phyloP scores from a whole-genome alignment of 371 early-diverging fungal genomes.

The Rhizomucor miehei region DNA sequence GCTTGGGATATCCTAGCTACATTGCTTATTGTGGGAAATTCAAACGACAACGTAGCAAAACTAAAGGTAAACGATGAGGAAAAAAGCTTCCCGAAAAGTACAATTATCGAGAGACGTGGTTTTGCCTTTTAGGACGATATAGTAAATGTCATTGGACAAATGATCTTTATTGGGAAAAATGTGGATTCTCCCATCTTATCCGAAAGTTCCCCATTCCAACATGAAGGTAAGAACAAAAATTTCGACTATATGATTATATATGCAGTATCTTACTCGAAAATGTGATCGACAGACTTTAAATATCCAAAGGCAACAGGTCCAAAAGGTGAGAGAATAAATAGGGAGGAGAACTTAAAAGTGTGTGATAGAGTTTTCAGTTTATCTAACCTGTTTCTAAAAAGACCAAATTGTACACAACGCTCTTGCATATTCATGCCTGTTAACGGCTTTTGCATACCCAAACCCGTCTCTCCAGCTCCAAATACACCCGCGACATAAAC shows the following conservation, averaged over 20 bases:
- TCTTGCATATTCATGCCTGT: conserved; percentile 43
- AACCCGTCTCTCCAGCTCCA: conserved; percentile 17
- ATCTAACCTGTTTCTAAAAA: conserved; percentile 2
- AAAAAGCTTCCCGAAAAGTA: neutral
- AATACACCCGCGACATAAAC: conserved; percentile 8
- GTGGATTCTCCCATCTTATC: conserved; percentile 40
- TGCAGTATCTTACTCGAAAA: neutral
- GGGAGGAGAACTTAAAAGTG: conserved; percentile 35
- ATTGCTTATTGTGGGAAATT: conserved; percentile 35
- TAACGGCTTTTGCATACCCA: conserved; percentile 43
- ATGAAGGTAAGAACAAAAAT: conserved; percentile 21
- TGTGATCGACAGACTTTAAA: conserved; percentile 21
- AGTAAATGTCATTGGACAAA: conserved; percentile 37
- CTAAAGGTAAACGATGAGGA: conserved; percentile 29
- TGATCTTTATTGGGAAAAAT: conserved; percentile 50
- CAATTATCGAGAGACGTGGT: neutral
- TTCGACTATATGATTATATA: neutral
- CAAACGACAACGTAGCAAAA: conserved; percentile 27
- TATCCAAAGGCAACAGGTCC: conserved; percentile 22
- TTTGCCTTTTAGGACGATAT: conserved; percentile 35
- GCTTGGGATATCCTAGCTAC: conserved; percentile 36
- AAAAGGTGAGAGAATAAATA: too few species aligned
- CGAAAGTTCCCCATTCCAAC: conserved; percentile 60
- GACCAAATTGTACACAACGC: conserved; percentile 42
- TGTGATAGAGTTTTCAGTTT: neutral